phyloP scores from a whole-genome alignment of 495 filamentous ascomycete genomes.

The Xylaria longipes region DNA sequence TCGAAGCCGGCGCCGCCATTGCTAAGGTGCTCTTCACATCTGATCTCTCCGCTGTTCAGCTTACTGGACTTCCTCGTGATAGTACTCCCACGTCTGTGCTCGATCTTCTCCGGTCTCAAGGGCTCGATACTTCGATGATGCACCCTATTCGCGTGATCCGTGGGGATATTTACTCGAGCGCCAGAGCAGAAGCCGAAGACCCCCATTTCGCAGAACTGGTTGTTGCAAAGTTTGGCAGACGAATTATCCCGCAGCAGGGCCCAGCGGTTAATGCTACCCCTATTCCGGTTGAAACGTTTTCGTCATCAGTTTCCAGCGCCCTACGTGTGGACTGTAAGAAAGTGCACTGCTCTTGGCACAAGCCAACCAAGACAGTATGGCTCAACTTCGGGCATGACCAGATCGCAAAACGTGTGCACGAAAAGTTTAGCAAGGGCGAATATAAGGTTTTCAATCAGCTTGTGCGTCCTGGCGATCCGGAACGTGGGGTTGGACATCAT shows the following conservation, averaged over 20 bases:
- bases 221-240: neutral
- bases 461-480: neutral
- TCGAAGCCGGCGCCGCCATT: slow-evolving; percentile 38
- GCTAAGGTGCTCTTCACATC: slow-evolving; percentile 32
- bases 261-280: neutral
- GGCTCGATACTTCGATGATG: neutral
- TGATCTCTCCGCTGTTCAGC: slow-evolving; percentile 42
- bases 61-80: slow-evolving; percentile 33
- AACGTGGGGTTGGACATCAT: neutral
- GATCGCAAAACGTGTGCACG: slow-evolving; percentile 28
- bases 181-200: neutral
- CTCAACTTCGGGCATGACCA: slow-evolving; percentile 35
- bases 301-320: neutral
- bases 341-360: slow-evolving; percentile 43
- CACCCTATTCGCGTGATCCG: neutral
- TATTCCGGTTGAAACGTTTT: neutral
- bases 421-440: slow-evolving; percentile 24
- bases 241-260: neutral
- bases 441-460: neutral
- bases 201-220: neutral
- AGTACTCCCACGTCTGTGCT: slow-evolving; percentile 30
- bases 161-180: neutral
- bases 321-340: slow-evolving; percentile 36
- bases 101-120: slow-evolving; percentile 21
- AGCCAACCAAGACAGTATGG: slow-evolving; percentile 33